Base-by-base conservation (phyloP, 495 filamentous ascomycete genomes). In the Penicillium alfredii region DNA sequence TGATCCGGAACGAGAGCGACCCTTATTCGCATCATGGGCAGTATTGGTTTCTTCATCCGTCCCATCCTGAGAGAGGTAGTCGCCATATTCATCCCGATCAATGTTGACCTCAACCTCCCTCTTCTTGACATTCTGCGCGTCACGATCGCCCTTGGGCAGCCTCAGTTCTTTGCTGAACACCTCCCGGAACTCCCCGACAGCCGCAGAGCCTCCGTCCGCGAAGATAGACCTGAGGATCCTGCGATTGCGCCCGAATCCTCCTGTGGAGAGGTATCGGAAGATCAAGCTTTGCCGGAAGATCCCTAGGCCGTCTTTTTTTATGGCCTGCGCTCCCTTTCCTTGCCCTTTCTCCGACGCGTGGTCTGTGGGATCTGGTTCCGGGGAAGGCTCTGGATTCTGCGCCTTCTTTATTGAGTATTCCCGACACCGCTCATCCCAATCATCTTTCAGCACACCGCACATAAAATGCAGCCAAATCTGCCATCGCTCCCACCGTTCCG, bases 401-500 rank as follows among this genome's bases (percentile, higher is more conserved):
- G 24, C 14, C 4, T 6, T 9, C 63, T 42, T 45, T 52, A 21
- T 10, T 51, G n/a, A n/a, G n/a, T 8, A 31, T 31, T 16, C 41
- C 24, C 29, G 9, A 8, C 29, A n/a, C 11, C 88, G 66, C 30
- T 81, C 75, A 3, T 64, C 55, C 72, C 85, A 84, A 50, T 98
- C 92, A 27, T 68, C 69, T 47, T 92, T 78, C 1, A 96, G 50
- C 11, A 85, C 72, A 22, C 86, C 77, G 11, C 94, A 56, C 77
- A 94, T 84, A 26, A 81, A 81, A 17, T 80, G 76, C 4, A 96
- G 66, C 85, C 87, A 94, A 5, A 77, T 55, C 40, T 72, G 79
- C 92, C 92, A 98, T 49, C 77, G 71, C 37, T 73, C 74, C 92
- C 92, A 98, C 14, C 88, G 62, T 21, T 64, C 67, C 24, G 72